These are phyloP conservation scores for Colletotrichum nymphaeae DNA, from an alignment of 2,329 filamentous ascomycete species.

Conservation along the genomic window DNA sequence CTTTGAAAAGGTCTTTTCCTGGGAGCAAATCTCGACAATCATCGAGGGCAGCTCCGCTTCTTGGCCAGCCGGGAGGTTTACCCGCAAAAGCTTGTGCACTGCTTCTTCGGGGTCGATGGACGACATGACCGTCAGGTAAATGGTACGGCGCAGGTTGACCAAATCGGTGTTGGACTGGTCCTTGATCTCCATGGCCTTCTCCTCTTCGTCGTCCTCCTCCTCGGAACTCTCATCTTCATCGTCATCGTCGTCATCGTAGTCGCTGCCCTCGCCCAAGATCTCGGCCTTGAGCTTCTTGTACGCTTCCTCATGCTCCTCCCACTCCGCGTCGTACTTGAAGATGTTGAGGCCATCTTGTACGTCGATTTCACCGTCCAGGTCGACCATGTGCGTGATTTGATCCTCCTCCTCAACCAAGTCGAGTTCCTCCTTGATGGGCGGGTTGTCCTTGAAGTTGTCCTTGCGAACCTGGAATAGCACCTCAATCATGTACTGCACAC, in stretches of 20 bases:
- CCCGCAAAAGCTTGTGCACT: conserved; percentile 95
- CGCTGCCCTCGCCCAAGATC: conserved; percentile 93
- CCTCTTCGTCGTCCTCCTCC: conserved; percentile 80
- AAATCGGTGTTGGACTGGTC: conserved; percentile 97
- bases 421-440: conserved; percentile 88
- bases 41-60: conserved; percentile 94
- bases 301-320: conserved; percentile 89
- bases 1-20: conserved; percentile 97
- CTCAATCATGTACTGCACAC: conserved; percentile 99
- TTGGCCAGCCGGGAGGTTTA: conserved; percentile 86
- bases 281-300: conserved; percentile 93
- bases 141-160: conserved; percentile 91
- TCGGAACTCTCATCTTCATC: conserved; percentile 76
- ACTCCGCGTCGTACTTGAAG: conserved; percentile 93
- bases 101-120: conserved; percentile 97
- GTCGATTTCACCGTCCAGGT: conserved; percentile 85
- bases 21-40: conserved; percentile 96
- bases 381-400: conserved; percentile 90
- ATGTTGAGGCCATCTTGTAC: conserved; percentile 91
- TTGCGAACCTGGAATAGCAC: conserved; percentile 97
- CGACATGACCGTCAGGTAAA: conserved; percentile 98
- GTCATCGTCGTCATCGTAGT: conserved; percentile 75
- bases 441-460: conserved; percentile 96
- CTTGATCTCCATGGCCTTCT: conserved; percentile 92
- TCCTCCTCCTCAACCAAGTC: conserved; percentile 98